Percentiles rank a stretch among this genome's conserved stretches.
Evolutionary conservation across 805 yeast species (phyloP).

Genomic region (Vanderwaltozyma verrucispora): DNA sequence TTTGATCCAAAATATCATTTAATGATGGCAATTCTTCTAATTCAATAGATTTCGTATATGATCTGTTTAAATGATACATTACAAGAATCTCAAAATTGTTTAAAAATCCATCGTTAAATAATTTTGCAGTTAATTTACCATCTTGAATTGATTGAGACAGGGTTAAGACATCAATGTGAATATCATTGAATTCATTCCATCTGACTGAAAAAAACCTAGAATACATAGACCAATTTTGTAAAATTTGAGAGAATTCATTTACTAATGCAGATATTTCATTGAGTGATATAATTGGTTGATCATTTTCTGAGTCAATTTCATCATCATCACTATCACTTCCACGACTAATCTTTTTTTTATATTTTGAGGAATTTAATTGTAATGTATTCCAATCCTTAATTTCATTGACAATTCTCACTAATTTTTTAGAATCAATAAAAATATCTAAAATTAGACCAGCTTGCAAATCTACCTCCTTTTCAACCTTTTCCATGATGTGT

Average conservation of each 20-base stretch:
- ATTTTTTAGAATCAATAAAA: slow-evolving; percentile 60
- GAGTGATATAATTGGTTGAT: slow-evolving; percentile 14
- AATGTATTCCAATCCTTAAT: slow-evolving; percentile 9
- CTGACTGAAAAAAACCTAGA: slow-evolving; percentile 59
- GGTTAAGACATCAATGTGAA: slow-evolving; percentile 3
- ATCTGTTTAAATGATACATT: slow-evolving; percentile 59
- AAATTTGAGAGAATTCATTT: slow-evolving; percentile 61
- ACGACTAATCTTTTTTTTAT: slow-evolving; percentile 2
- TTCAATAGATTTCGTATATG: slow-evolving; percentile 71
- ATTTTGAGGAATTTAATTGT: slow-evolving; percentile 3
- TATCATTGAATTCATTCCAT: slow-evolving; percentile 41
- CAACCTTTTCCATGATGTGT: slow-evolving; percentile 61
- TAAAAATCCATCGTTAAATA: slow-evolving; percentile 34
- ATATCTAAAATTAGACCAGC: slow-evolving; percentile 82
- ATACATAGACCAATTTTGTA: slow-evolving; percentile 81
- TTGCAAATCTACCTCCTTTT: slow-evolving; percentile 86
- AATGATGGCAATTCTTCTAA: slow-evolving; percentile 69
- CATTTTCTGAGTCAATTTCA: slow-evolving; percentile 22
- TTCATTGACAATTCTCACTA: slow-evolving; percentile 47
- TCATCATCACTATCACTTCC: slow-evolving; percentile 7
- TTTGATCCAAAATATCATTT: slow-evolving; percentile 23
- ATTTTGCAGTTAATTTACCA: slow-evolving; percentile 20
- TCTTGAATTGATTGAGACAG: slow-evolving; percentile 20
- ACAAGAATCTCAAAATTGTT: slow-evolving; percentile 54
- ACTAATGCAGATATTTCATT: slow-evolving; percentile 28